phyloP scores from a whole-genome alignment of 1,284 basidiomycete genomes.

The Peniophora sp. region DNA sequence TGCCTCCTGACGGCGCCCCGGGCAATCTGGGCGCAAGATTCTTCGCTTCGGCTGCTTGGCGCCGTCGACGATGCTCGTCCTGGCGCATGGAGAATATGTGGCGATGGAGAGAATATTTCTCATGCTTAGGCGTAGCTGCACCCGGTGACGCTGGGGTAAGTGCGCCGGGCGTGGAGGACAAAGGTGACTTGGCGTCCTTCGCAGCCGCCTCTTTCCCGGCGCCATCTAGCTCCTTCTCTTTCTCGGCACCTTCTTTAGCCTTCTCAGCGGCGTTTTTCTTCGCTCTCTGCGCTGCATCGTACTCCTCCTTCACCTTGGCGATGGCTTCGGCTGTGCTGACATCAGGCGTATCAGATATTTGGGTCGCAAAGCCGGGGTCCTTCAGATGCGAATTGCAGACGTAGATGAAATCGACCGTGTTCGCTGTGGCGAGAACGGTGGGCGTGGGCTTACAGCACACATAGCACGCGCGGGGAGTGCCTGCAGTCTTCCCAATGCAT shows the following conservation, averaged over 20 bases:
- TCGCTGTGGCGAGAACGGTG: conserved; percentile 65
- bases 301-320: conserved; percentile 66
- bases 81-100: conserved; percentile 32
- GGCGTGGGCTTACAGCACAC: conserved; percentile 68
- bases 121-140: conserved; percentile 20
- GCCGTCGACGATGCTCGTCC: conserved; percentile 29
- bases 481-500: conserved; percentile 42
- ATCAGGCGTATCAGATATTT: conserved; percentile 29
- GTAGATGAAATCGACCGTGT: conserved; percentile 72
- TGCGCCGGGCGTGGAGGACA: conserved; percentile 12
- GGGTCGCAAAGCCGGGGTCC: conserved; percentile 64
- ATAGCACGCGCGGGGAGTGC: conserved; percentile 62
- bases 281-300: conserved; percentile 62
- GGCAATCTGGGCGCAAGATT: conserved; percentile 31
- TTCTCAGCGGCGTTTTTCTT: conserved; percentile 23
- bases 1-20: conserved; percentile 20
- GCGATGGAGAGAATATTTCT: conserved; percentile 31
- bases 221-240: too few species aligned
- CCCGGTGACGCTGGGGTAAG: conserved; percentile 11
- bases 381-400: conserved; percentile 60
- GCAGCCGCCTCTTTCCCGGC: conserved; percentile 11
- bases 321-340: conserved; percentile 54
- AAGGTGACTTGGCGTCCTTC: conserved; percentile 7
- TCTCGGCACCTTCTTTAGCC: too few species aligned
- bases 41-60: conserved; percentile 27